Base-by-base conservation (phyloP, 192 early-diverging fungal genomes). In the Geranomyces michiganensis region DNA sequence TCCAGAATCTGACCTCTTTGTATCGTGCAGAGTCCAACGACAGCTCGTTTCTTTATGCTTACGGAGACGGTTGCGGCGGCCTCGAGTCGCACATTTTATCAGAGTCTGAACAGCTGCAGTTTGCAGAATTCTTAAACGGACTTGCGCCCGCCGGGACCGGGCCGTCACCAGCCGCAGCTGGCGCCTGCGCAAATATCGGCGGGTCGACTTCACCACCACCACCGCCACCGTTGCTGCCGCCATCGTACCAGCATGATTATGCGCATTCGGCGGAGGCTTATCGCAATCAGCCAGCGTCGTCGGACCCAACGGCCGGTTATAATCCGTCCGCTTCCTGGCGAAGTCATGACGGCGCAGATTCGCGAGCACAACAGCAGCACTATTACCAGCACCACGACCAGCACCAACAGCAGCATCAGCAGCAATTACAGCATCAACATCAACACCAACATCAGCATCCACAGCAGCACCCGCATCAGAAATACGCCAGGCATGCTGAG, bases 81-180 rank as follows among this genome's bases (percentile, higher is more conserved):
- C 3, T 41, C 10, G 36, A 41, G 5, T 64, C 43, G 22, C 70
- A 72, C 36, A 30, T 72, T 13, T 31, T 72, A 45, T 72, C 70
- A 19, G 60, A 62, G n/a, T 7, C 43, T n/a, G 70, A 72, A 47
- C 70, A 64, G 36, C 24, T 22, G n/a, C 47, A 62, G 48, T 72
- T 72, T 53, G 70, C 70, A 19, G 61, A 72, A 31, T 72, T 72
- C 26, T 51, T 72, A 17, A 53, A 53, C 24, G 51, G 51, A 17
- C 24, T 53, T n/a, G 24, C 51, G 10, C 36, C 36, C 36, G 36
- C 36, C 36, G 36, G 36, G 36, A 41, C 5, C 10, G 36, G 36
- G 36, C 36, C 36, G 36, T 41, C 36, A 10, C 10, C 36, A 41
- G 3, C 10, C 5, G 36, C 5, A 3, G 36, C 5, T 41, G 36